A percentile compares a stretch with the other conserved stretches of the same genome.
These are phyloP conservation scores for Wickerhamiella musiphila DNA, from an alignment of 805 yeast genomes.

Conservation along the genomic window DNA sequence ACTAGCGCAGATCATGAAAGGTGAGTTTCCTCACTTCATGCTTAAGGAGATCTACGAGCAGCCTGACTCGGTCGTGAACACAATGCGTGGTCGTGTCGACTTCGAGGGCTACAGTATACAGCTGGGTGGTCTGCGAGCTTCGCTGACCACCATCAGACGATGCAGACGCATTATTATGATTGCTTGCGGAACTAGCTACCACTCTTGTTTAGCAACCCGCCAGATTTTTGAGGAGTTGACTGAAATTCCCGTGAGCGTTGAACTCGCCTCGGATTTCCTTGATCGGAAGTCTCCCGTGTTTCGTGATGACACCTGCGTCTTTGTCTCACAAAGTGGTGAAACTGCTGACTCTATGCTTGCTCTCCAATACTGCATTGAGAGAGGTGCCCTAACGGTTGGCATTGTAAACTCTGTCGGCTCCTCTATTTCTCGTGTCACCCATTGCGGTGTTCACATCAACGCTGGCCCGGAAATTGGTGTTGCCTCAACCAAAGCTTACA, in stretches of 20 bases:
- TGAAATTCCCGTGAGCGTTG: slow-evolving; percentile 29
- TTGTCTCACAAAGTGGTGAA: slow-evolving; percentile 98
- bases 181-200: slow-evolving; percentile 99
- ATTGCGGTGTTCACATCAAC: slow-evolving; percentile 97
- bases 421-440: slow-evolving; percentile 87
- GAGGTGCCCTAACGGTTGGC: slow-evolving; percentile 96
- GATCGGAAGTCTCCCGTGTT: slow-evolving; percentile 94
- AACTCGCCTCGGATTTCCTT: slow-evolving; percentile 26
- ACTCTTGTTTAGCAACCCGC: slow-evolving; percentile 94
- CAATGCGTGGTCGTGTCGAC: slow-evolving; percentile 98
- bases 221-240: slow-evolving; percentile 92
- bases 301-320: slow-evolving; percentile 93
- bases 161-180: slow-evolving; percentile 93
- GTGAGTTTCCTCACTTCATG: slow-evolving; percentile 92
- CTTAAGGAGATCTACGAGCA: slow-evolving; percentile 97
- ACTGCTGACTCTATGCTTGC: slow-evolving; percentile 96
- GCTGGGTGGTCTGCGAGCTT: slow-evolving; percentile 78
- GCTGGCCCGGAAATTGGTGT: slow-evolving; percentile 99
- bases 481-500: slow-evolving; percentile 97
- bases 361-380: slow-evolving; percentile 82
- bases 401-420: slow-evolving; percentile 97
- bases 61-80: slow-evolving; percentile 94
- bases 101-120: slow-evolving; percentile 61
- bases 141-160: slow-evolving; percentile 76
- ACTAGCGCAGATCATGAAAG: slow-evolving; percentile 95